Evolutionary conservation across 371 early-diverging fungal species (phyloP).

Genomic region (Syncephalis plumigaleata): DNA sequence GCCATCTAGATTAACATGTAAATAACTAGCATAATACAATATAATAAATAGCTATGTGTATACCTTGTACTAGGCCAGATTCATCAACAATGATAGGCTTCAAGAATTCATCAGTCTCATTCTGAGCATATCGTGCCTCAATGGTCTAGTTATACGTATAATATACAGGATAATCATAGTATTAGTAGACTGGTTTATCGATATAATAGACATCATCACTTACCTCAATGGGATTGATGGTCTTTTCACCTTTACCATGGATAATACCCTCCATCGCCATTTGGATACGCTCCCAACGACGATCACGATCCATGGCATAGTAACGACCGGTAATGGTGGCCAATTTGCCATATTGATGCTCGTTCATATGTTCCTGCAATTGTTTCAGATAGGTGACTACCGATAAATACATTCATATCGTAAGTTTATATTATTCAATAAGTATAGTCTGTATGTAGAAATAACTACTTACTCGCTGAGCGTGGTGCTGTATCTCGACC

Average conservation of each 20-base stretch:
- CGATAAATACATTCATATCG: background rate
- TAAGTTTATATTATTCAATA: too few relatives aligned
- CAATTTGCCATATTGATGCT: slow-evolving; percentile 57
- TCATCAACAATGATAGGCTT: slow-evolving; percentile 85
- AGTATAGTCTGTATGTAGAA: background rate
- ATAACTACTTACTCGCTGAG: slow-evolving; percentile 26
- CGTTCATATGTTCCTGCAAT: slow-evolving; percentile 42
- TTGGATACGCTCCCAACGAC: slow-evolving; percentile 96
- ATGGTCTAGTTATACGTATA: too few relatives aligned
- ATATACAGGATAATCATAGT: background rate
- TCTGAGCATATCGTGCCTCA: slow-evolving; percentile 62
- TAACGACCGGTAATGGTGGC: slow-evolving; percentile 95
- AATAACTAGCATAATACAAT: slow-evolving; percentile 6
- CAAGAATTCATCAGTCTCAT: slow-evolving; percentile 95
- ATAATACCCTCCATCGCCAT: slow-evolving; percentile 83
- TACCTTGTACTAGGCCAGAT: slow-evolving; percentile 52
- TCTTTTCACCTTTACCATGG: slow-evolving; percentile 61
- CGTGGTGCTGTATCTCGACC: slow-evolving; percentile 97
- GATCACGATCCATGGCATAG: slow-evolving; percentile 99
- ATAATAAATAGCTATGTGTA: background rate
- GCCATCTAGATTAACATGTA: slow-evolving; percentile 16
- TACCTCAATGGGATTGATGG: slow-evolving; percentile 27
- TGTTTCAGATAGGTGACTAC: slow-evolving; percentile 44
- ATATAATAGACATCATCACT: slow-evolving; percentile 11
- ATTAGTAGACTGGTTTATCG: background rate